Percentiles rank a stretch among this genome's conserved stretches.
These are phyloP conservation scores for Gaertneriomyces sp. DNA, from an alignment of 192 early-diverging fungal genomes.

Conservation along the genomic window DNA sequence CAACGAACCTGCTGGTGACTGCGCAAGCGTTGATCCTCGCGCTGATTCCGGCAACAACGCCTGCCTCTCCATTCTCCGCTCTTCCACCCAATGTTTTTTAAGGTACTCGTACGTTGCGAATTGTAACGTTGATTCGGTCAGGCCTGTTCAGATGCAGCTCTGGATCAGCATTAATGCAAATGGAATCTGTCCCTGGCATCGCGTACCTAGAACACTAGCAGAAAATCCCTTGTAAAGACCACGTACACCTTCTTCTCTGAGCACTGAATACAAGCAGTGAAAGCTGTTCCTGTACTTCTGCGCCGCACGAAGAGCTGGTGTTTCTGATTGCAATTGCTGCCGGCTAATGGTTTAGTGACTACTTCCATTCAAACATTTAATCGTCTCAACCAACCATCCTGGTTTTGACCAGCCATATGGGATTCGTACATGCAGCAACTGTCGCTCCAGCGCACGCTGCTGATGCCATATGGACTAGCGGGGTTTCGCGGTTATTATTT, in stretches of 20 bases:
- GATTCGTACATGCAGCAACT: slow-evolving; percentile 82
- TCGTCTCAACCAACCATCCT: slow-evolving; percentile 56
- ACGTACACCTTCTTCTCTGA: slow-evolving; percentile 74
- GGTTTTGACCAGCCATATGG: slow-evolving; percentile 97
- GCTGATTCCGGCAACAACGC: not conserved
- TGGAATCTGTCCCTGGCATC: not conserved
- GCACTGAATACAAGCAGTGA: slow-evolving; percentile 65
- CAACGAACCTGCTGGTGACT: slow-evolving; percentile 10
- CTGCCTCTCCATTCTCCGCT: slow-evolving; percentile 12
- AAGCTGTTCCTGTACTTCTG: slow-evolving; percentile 70
- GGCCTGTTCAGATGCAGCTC: slow-evolving; percentile 46
- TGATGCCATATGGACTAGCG: slow-evolving; percentile 76
- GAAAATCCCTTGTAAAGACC: slow-evolving; percentile 89
- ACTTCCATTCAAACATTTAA: not conserved
- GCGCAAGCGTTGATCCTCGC: slow-evolving; percentile 1
- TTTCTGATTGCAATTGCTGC: slow-evolving; percentile 68
- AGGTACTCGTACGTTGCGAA: slow-evolving; percentile 95
- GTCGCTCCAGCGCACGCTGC: slow-evolving; percentile 71
- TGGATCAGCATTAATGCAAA: too few relatives aligned
- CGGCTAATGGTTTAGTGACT: not conserved
- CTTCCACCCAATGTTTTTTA: slow-evolving; percentile 53
- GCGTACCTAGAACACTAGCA: slow-evolving; percentile 75
- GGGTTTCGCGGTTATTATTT: slow-evolving; percentile 73
- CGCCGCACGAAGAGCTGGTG: slow-evolving; percentile 25
- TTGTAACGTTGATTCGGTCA: slow-evolving; percentile 87